Evolutionary conservation across 257 asterid genomes (phyloP).

Genomic region (Scutellaria baicalensis): DNA sequence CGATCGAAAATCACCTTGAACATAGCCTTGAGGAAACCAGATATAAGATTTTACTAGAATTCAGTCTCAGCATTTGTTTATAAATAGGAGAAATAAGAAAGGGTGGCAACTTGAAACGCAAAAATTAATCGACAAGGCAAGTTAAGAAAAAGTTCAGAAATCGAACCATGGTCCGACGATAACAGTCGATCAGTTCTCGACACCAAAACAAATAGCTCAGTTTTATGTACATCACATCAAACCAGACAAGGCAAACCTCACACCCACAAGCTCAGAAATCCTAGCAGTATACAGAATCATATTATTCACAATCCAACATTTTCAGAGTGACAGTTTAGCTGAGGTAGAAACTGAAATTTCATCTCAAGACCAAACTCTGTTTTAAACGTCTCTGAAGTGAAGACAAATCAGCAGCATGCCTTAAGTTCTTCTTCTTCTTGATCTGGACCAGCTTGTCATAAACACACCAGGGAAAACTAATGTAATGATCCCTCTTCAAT

Average conservation of each 20-base stretch:
- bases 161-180: no score
- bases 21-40: no score
- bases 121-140: no score
- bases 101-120: no score
- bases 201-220: not conserved
- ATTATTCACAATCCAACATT: not conserved
- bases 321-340: not conserved
- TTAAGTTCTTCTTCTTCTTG: conserved; percentile 44
- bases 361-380: conserved; percentile 14
- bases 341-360: not conserved
- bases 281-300: no score
- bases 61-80: no score
- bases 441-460: conserved; percentile 61
- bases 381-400: conserved; percentile 18
- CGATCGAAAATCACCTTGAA: no score
- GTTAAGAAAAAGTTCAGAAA: no score
- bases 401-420: conserved; percentile 14
- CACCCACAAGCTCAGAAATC: no score
- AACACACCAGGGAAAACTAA: conserved; percentile 88
- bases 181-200: not conserved
- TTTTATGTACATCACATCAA: not conserved
- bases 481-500: conserved; percentile 51
- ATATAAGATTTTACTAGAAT: no score
- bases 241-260: no score
- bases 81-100: no score